A percentile compares a stretch with the other conserved stretches of the same genome.
Conservation (phyloP, 2,329 filamentous ascomycete species). For the Orbilia quercus region DNA sequence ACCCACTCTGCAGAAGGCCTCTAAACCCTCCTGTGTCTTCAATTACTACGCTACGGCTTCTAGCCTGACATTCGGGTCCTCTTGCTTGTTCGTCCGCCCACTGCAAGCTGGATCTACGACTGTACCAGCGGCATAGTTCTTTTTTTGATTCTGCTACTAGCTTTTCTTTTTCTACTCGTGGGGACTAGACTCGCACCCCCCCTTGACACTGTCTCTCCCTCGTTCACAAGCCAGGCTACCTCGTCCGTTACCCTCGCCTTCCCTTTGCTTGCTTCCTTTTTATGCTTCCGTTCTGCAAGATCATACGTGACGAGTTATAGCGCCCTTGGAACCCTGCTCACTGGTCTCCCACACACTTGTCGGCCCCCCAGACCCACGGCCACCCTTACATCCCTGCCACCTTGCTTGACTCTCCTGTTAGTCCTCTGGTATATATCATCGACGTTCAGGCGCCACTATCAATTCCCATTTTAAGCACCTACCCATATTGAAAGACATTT, state of each 20-base stretch:
- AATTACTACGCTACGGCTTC: slow-evolving; percentile 23
- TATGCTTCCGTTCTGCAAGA: slow-evolving; percentile 56
- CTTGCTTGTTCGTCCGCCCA: slow-evolving; percentile 54
- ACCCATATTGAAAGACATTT: slow-evolving; percentile 57
- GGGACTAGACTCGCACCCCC: slow-evolving; percentile 24
- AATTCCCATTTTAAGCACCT: slow-evolving; percentile 57
- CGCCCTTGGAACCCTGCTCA: slow-evolving; percentile 55
- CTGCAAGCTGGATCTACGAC: slow-evolving; percentile 35
- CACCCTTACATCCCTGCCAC: slow-evolving; percentile 40
- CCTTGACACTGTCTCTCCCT: slow-evolving; percentile 56
- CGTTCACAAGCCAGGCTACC: slow-evolving; percentile 57
- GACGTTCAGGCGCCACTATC: slow-evolving; percentile 56
- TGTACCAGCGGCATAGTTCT: background rate
- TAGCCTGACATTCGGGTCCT: slow-evolving; percentile 41
- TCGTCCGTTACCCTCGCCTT: slow-evolving; percentile 48
- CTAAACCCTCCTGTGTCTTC: slow-evolving; percentile 56
- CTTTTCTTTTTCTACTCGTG: slow-evolving; percentile 29
- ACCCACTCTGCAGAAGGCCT: slow-evolving; percentile 38
- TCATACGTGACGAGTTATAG: slow-evolving; percentile 57
- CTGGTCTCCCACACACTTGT: slow-evolving; percentile 52
- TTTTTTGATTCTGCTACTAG: slow-evolving; percentile 6
- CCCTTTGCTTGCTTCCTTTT: slow-evolving; percentile 56
- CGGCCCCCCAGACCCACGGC: slow-evolving; percentile 49
- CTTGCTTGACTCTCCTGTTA: slow-evolving; percentile 52
- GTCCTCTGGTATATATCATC: slow-evolving; percentile 56